Evolutionary conservation across 2,329 filamentous ascomycete species (phyloP).

Genomic region (Plenodomus lindquistii): DNA sequence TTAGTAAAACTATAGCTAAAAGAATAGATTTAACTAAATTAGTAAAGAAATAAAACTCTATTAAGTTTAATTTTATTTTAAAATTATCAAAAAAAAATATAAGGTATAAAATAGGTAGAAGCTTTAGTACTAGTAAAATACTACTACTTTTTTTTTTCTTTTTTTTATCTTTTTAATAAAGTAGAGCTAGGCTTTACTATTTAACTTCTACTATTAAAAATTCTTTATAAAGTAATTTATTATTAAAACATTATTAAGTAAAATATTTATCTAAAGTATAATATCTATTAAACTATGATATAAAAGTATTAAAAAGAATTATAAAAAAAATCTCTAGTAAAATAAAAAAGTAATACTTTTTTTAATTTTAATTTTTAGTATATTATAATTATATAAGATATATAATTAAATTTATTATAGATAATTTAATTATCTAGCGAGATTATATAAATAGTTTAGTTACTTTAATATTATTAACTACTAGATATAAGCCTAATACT

Average conservation of each 20-base stretch:
- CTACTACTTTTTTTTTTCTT: slow-evolving; percentile 42
- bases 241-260: slow-evolving; percentile 47
- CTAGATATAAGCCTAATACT: no score
- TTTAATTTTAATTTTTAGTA: slow-evolving; percentile 52
- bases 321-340: slow-evolving; percentile 46
- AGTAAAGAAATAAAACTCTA: slow-evolving; percentile 13
- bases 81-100: slow-evolving; percentile 52
- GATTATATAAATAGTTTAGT: no score
- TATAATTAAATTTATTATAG: no score
- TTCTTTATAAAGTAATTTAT: slow-evolving; percentile 42
- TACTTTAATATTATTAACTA: no score
- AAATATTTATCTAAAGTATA: slow-evolving; percentile 47
- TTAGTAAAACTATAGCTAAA: slow-evolving; percentile 20
- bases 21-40: slow-evolving; percentile 18
- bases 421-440: no score
- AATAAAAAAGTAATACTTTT: slow-evolving; percentile 47
- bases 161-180: slow-evolving; percentile 42
- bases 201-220: slow-evolving; percentile 47
- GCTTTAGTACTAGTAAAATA: slow-evolving; percentile 47
- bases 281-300: slow-evolving; percentile 49
- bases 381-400: slow-evolving; percentile 41
- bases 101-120: slow-evolving; percentile 51
- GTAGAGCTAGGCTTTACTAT: slow-evolving; percentile 44
- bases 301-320: slow-evolving; percentile 37
- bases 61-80: slow-evolving; percentile 48